Conservation (phyloP, 345 rosid species). For the Passiflora organensis region DNA sequence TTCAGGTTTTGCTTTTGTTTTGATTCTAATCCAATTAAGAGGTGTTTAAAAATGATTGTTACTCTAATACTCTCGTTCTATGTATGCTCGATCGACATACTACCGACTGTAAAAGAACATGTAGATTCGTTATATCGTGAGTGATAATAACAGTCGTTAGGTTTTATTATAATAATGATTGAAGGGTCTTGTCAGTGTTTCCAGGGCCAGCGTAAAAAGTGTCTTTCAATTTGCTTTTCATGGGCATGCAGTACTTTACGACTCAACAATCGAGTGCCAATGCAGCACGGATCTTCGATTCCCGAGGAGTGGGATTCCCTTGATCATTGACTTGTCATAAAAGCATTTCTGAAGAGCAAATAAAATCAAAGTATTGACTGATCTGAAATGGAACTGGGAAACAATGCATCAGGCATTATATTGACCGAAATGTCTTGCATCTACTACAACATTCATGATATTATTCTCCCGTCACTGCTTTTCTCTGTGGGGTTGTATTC, state of each 20-base stretch:
- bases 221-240: not conserved
- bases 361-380: too few species aligned
- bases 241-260: slow-evolving; percentile 9
- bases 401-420: too few species aligned
- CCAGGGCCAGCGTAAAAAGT: slow-evolving; percentile 5
- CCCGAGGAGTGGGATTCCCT: not conserved
- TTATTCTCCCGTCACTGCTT: too few species aligned
- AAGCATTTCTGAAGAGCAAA: not conserved
- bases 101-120: slow-evolving; percentile 15
- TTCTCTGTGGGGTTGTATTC: too few species aligned
- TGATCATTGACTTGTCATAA: not conserved
- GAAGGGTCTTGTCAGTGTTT: not conserved
- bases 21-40: not conserved
- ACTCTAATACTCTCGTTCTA: slow-evolving; percentile 11
- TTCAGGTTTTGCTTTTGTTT: not conserved
- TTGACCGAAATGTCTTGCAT: too few species aligned
- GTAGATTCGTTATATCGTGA: slow-evolving; percentile 5
- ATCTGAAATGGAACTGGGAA: too few species aligned
- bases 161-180: too few species aligned
- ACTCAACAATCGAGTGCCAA: slow-evolving; percentile 4
- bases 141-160: too few species aligned
- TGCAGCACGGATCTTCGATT: slow-evolving; percentile 4
- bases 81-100: slow-evolving; percentile 6
- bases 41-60: slow-evolving; percentile 14
- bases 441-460: too few species aligned